Conservation (phyloP, 345 rosid species). For the Fremontodendron californicum region DNA sequence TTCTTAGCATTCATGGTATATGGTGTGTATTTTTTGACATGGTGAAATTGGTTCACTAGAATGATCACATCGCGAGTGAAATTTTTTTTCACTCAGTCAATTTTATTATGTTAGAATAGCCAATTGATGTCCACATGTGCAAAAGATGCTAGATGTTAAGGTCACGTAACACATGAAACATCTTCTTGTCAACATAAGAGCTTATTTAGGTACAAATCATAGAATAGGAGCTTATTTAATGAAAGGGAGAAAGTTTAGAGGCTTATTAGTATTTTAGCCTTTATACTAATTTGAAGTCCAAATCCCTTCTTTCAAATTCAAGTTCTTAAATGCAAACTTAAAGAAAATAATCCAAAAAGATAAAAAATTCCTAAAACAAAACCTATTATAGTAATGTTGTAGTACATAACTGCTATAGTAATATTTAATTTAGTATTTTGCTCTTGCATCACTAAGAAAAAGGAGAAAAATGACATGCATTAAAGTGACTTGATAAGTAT, state of each 20-base stretch:
- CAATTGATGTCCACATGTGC: too few relatives aligned
- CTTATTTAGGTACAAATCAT: background rate
- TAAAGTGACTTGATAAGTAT: background rate
- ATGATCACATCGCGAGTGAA: background rate
- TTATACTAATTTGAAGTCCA: background rate
- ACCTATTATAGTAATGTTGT: background rate
- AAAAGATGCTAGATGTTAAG: background rate
- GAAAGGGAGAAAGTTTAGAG: background rate
- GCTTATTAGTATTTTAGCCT: background rate
- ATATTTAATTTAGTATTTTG: too few relatives aligned
- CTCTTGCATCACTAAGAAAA: too few relatives aligned
- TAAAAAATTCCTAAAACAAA: background rate
- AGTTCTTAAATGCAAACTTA: background rate
- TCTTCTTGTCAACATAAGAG: background rate
- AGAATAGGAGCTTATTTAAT: background rate
- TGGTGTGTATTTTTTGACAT: background rate
- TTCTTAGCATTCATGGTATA: too few relatives aligned
- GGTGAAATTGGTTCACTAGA: background rate
- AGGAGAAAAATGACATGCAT: background rate
- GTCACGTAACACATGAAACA: background rate
- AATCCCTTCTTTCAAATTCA: background rate
- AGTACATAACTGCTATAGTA: background rate
- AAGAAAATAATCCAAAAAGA: background rate
- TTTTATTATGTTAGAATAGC: too few relatives aligned
- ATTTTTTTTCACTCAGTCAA: background rate